Base-by-base conservation (phyloP, 2,329 filamentous ascomycete genomes). In the Diaporthe aspalathi region DNA sequence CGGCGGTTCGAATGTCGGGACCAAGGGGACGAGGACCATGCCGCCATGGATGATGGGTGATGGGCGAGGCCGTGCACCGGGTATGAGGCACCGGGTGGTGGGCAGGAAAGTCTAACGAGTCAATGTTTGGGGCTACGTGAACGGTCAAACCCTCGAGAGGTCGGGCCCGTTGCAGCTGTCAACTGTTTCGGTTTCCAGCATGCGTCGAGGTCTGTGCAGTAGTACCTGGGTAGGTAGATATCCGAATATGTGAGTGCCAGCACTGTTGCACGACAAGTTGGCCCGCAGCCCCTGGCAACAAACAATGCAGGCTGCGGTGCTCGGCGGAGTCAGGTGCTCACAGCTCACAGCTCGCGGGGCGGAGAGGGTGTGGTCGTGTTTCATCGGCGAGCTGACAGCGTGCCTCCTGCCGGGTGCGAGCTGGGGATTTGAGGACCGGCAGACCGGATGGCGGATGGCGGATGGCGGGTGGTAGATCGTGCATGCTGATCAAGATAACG, bases 401-500 rank as follows among this genome's bases (percentile, higher is more conserved):
- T 49, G 43, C 57, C 49, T 63, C 57, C 57, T 63, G 32, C 57
- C 43, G 40, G 43, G 29, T 62, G 56, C 43, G 43, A 32, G 57
- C 32, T 49, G 57, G 43, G 27, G 43, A 3, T 35, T 24, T 29
- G 22, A n/a, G 24, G 56, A 43, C 35, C 35, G 35, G 35, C n/a
- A n/a, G n/a, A 32, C 8, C 5, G 32, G 32, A 32, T 32, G 32
- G 22, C 16, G 29, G 56, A n/a, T 45, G 56, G 56, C 27, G 20
- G 3, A 11, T 24, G 60, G 43, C 40, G 57, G 60, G 43, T 49
- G 43, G 27, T 43, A 49, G 60, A 65, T 65, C 60, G 43, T 65
- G 60, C 60, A 65, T 50, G 60, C 45, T 65, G 60, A 65, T 49
- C 60, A 49, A 65, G 60, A 65, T 65, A 65, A 50, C 43, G 27